These are phyloP conservation scores for Parasitella parasitica DNA, from an alignment of 371 early-diverging fungal genomes.

Conservation along the genomic window DNA sequence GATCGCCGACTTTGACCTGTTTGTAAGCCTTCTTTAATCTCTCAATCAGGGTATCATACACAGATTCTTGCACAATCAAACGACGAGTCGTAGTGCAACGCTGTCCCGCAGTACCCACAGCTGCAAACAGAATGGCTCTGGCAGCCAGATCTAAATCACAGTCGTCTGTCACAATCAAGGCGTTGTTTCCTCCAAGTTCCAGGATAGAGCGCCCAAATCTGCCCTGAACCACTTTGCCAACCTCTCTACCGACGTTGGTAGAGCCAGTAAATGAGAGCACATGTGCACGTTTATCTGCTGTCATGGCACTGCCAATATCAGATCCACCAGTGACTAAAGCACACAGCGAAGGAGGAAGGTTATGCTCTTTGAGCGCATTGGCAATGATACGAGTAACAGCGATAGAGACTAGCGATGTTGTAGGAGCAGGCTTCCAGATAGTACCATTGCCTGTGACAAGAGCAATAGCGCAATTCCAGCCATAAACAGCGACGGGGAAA, in stretches of 20 bases:
- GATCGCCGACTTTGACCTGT: constrained; percentile 92
- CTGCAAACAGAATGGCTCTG: constrained; percentile 90
- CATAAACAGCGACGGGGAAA: constrained; percentile 75
- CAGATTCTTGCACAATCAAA: constrained; percentile 87
- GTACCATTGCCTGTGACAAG: constrained; percentile 93
- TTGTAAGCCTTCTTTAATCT: constrained; percentile 81
- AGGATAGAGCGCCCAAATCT: constrained; percentile 88
- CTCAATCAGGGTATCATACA: constrained; percentile 85
- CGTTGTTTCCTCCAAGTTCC: constrained; percentile 97
- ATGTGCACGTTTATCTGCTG: constrained; percentile 70
- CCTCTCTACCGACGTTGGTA: constrained; percentile 76
- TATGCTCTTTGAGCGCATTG: constrained; percentile 82
- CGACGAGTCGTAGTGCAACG: constrained; percentile 96
- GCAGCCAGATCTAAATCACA: constrained; percentile 94
- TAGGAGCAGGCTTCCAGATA: constrained; percentile 94
- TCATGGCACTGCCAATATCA: constrained; percentile 84
- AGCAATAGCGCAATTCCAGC: constrained; percentile 95
- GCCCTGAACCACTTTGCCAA: constrained; percentile 78
- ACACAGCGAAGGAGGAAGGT: constrained; percentile 85
- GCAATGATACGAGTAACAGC: constrained; percentile 90
- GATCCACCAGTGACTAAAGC: constrained; percentile 89
- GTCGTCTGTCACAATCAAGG: constrained; percentile 90
- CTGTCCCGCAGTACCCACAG: constrained; percentile 97
- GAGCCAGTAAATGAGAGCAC: constrained; percentile 92
- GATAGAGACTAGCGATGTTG: constrained; percentile 83